Evolutionary conservation across 495 filamentous ascomycete species (phyloP).

Genomic region (Xylaria venustula): DNA sequence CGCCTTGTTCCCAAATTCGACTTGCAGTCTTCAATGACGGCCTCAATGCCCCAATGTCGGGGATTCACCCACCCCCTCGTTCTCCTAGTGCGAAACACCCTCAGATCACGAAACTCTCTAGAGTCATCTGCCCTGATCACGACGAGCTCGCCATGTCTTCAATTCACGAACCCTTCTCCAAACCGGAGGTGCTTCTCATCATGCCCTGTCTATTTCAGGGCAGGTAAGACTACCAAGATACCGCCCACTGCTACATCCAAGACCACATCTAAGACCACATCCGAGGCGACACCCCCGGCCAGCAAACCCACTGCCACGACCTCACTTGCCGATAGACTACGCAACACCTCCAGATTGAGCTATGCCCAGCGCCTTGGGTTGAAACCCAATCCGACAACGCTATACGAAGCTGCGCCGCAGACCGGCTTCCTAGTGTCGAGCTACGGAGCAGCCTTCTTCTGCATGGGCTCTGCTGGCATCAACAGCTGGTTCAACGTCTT

Average conservation of each 20-base stretch:
- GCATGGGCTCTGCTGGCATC: conserved; percentile 55
- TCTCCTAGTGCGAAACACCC: conserved; percentile 5
- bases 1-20: too few species aligned
- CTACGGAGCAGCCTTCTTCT: conserved; percentile 56
- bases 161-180: background rate
- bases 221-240: background rate
- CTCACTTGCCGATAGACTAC: background rate
- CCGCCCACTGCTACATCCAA: background rate
- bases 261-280: background rate
- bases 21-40: background rate
- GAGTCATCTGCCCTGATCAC: background rate
- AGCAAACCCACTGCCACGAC: background rate
- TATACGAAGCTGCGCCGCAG: conserved; percentile 65
- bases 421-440: conserved; percentile 55
- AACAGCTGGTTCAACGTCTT: conserved; percentile 50
- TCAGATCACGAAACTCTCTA: conserved; percentile 1
- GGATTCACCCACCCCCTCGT: conserved; percentile 17
- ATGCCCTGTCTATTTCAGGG: background rate
- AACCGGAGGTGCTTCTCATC: background rate
- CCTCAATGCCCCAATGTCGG: conserved; percentile 8
- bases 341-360: background rate
- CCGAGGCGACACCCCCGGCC: too few species aligned
- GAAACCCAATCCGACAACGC: conserved; percentile 41
- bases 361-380: conserved; percentile 46
- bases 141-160: background rate